Percentiles rank a stretch among this genome's conserved stretches.
Evolutionary conservation across 257 asterid genomes (phyloP).

Genomic region (Scutellaria baicalensis): DNA sequence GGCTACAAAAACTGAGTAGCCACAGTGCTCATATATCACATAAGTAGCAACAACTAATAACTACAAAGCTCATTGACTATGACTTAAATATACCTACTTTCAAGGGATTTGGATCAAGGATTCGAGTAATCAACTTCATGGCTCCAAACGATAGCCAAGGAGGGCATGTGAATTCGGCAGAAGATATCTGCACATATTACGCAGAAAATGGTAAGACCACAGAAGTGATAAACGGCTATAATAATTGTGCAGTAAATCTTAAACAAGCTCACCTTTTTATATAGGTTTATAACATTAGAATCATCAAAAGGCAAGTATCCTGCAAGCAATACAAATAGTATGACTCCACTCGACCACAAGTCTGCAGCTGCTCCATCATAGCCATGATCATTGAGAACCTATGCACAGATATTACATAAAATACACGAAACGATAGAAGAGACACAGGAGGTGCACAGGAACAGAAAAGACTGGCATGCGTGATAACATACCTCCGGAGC

Average conservation of each 20-base stretch:
- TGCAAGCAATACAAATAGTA: constrained; percentile 89
- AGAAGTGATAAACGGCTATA: background rate
- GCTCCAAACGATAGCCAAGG: constrained; percentile 93
- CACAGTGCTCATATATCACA: no score
- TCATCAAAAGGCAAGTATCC: constrained; percentile 98
- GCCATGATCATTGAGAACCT: constrained; percentile 87
- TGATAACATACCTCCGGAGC: constrained; percentile 79
- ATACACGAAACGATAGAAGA: background rate
- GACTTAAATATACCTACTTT: constrained; percentile 39
- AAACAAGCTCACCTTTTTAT: constrained; percentile 65
- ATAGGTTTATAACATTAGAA: constrained; percentile 69
- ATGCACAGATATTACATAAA: background rate
- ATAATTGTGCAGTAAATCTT: background rate
- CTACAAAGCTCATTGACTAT: background rate
- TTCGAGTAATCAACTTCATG: constrained; percentile 68
- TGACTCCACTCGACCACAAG: constrained; percentile 95
- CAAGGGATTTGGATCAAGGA: constrained; percentile 75
- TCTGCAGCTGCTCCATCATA: constrained; percentile 87
- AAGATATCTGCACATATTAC: constrained; percentile 48
- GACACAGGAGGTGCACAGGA: background rate
- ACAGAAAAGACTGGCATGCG: background rate
- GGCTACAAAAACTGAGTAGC: background rate
- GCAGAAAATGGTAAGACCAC: constrained; percentile 12
- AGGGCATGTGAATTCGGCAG: constrained; percentile 90
- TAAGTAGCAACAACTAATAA: background rate